A percentile compares a stretch with the other conserved stretches of the same genome.
These are phyloP conservation scores for Suhomyces yuchorum DNA, from an alignment of 1,139 yeast genomes.

Conservation along the genomic window DNA sequence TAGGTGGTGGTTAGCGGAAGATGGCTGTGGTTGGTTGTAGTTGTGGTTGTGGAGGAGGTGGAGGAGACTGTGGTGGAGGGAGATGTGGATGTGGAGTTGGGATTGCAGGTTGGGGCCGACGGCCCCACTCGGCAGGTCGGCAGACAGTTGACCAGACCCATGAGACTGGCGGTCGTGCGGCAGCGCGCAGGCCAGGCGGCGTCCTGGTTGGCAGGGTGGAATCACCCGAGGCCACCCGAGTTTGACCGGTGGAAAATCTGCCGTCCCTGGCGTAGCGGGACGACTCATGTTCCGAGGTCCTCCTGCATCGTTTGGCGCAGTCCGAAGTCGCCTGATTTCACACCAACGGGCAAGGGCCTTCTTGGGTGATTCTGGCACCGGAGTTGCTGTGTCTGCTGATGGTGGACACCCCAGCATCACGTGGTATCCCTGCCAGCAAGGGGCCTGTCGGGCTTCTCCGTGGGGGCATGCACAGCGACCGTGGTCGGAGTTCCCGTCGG, in stretches of 20 bases:
- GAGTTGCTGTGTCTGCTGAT: neutral
- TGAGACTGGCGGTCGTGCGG: neutral
- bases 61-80: neutral
- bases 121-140: neutral
- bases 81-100: neutral
- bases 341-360: neutral
- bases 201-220: neutral
- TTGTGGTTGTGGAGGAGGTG: neutral
- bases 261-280: slow-evolving; percentile 8
- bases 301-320: slow-evolving; percentile 3
- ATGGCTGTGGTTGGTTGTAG: neutral
- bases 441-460: neutral
- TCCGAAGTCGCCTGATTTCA: slow-evolving; percentile 8
- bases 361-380: slow-evolving; percentile 1
- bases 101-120: neutral
- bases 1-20: no score
- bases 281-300: slow-evolving; percentile 15
- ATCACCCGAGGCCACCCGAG: slow-evolving; percentile 10
- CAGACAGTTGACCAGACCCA: neutral
- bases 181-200: neutral
- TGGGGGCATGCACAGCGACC: no score
- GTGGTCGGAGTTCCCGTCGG: neutral
- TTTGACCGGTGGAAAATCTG: slow-evolving; percentile 8
- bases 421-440: no score
- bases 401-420: neutral